A percentile compares a stretch with the other conserved stretches of the same genome.
These are phyloP conservation scores for Petunia secreta DNA, from an alignment of 257 asterid species.

Conservation along the genomic window DNA sequence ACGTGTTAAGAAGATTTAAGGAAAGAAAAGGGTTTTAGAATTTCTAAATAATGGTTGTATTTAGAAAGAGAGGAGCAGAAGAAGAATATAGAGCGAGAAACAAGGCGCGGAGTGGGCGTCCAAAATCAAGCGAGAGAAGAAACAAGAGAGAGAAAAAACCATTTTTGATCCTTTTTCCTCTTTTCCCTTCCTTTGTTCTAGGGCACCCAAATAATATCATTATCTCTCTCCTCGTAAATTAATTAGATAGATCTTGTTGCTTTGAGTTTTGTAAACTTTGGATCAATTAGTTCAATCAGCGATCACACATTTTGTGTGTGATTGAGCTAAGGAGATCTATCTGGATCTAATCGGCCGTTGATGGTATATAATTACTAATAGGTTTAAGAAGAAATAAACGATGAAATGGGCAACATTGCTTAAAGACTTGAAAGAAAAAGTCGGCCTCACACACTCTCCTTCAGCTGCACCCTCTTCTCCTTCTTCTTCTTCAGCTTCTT, in stretches of 20 bases:
- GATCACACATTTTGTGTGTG: constrained; percentile 34
- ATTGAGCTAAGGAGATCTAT: constrained; percentile 57
- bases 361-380: constrained; percentile 7
- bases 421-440: constrained; percentile 96
- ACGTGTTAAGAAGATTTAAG: constrained; percentile 53
- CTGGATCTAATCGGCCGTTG: constrained; percentile 54
- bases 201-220: constrained; percentile 42
- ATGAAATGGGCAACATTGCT: constrained; percentile 99
- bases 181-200: constrained; percentile 44
- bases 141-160: constrained; percentile 39
- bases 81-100: constrained; percentile 68
- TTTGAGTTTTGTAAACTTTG: constrained; percentile 39
- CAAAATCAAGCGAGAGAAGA: constrained; percentile 42
- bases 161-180: constrained; percentile 37
- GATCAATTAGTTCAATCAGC: constrained; percentile 42
- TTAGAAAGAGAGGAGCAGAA: constrained; percentile 21
- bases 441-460: constrained; percentile 73
- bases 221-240: constrained; percentile 24
- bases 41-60: too few relatives aligned
- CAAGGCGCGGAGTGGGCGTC: constrained; percentile 99
- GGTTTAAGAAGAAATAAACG: constrained; percentile 71
- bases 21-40: constrained; percentile 40
- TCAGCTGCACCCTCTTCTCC: constrained; percentile 59
- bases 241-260: constrained; percentile 61
- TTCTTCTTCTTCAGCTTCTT: constrained; percentile 48